Evolutionary conservation across 345 rosid genomes (phyloP).

Genomic region (Salix caprea): DNA sequence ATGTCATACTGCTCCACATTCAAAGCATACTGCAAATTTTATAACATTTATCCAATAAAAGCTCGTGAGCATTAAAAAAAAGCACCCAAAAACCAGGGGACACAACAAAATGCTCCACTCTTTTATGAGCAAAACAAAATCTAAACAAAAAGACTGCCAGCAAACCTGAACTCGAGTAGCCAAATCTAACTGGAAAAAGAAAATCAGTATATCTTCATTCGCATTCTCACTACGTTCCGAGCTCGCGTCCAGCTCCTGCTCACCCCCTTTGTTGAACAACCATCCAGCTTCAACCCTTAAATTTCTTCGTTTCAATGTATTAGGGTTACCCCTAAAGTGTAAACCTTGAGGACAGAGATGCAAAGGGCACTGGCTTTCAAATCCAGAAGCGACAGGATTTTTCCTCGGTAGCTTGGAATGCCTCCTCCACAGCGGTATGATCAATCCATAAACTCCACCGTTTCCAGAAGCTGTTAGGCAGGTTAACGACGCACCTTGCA

Average conservation of each 20-base stretch:
- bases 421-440: conserved; percentile 32
- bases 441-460: conserved; percentile 37
- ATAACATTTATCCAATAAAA: conserved; percentile 14
- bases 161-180: conserved; percentile 87
- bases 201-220: conserved; percentile 83
- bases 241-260: conserved; percentile 51
- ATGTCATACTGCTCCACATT: conserved; percentile 81
- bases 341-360: conserved; percentile 32
- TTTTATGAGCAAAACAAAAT: background rate
- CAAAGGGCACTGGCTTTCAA: conserved; percentile 30
- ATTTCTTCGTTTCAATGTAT: conserved; percentile 29
- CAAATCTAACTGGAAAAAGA: conserved; percentile 84
- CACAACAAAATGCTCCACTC: background rate
- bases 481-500: conserved; percentile 47
- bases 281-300: conserved; percentile 72
- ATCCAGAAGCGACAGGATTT: conserved; percentile 19
- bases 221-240: conserved; percentile 81
- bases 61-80: conserved; percentile 3
- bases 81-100: background rate
- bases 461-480: conserved; percentile 43
- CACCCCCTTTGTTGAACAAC: conserved; percentile 61
- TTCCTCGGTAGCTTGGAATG: conserved; percentile 32
- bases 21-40: conserved; percentile 64
- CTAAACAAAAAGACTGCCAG: background rate
- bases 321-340: conserved; percentile 24